These are phyloP conservation scores for Dacryopinax primogenitus DNA, from an alignment of 768 basidiomycete genomes.

Conservation along the genomic window DNA sequence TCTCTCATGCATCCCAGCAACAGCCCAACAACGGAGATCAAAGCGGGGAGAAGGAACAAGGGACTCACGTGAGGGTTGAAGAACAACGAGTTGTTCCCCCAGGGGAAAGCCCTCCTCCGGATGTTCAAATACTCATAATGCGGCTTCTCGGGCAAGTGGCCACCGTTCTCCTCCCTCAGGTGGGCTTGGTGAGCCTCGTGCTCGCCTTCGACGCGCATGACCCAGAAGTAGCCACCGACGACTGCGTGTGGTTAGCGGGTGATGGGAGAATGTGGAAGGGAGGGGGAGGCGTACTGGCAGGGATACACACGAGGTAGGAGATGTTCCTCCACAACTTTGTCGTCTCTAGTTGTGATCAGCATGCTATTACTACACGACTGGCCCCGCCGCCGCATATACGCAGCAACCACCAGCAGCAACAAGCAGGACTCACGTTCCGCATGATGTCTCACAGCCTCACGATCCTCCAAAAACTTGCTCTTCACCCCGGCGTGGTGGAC, in stretches of 20 bases:
- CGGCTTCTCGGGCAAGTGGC: conserved; percentile 55
- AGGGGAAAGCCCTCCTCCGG: conserved; percentile 67
- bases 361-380: conserved; percentile 13
- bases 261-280: conserved; percentile 9
- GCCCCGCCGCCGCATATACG: background rate
- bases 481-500: background rate
- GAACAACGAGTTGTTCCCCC: conserved; percentile 74
- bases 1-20: background rate
- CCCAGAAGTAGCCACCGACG: conserved; percentile 29
- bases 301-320: conserved; percentile 67
- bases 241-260: conserved; percentile 21
- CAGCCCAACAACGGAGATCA: background rate
- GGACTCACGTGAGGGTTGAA: conserved; percentile 58
- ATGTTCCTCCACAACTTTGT: conserved; percentile 77
- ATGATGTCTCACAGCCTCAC: conserved; percentile 49
- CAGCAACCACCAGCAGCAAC: background rate
- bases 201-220: conserved; percentile 42
- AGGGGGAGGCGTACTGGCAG: conserved; percentile 46
- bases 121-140: conserved; percentile 67
- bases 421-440: conserved; percentile 40
- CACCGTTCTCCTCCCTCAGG: conserved; percentile 57
- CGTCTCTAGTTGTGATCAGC: conserved; percentile 39
- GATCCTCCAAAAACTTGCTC: background rate
- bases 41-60: background rate
- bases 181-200: conserved; percentile 62